Evolutionary conservation across 179 eudicot species (phyloP), one percentile per base, ranked within the genome.

Genomic region (Gypsophila paniculata): DNA sequence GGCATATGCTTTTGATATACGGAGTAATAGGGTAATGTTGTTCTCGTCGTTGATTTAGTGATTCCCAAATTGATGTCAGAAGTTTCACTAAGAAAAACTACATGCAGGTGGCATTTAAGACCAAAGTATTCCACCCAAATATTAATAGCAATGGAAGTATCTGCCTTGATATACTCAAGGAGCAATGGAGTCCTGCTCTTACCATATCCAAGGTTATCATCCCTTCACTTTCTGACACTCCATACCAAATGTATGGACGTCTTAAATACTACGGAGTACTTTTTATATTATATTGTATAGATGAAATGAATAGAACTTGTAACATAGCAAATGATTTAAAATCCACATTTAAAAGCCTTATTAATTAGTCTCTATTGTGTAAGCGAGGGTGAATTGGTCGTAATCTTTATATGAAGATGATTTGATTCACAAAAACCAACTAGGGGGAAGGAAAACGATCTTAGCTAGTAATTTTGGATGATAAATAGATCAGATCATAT

Each of bases 111-210:
- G 89, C 91, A 11, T 89, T 89, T 77, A 87, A 84, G 76, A 87
- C 94, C 52, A 87, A 87, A 69, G 91, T 89, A 25, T 85, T 85
- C 75, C 94, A 89, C 74, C 93, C 93, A 29, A 88, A 88, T 72
- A 85, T 87, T 32, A 87, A 85, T 70, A 89, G 82, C 44, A 87
- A 89, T 66, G 94, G 94, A 13, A 89, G 86, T 54, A 89, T 89
- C 18, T 89, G 94, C 83, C 81, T 89, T 62, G 94, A 89, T 81
- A 89, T 89, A 74, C 91, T 89, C 52, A 89, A 87, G 76, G 91
- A 87, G 78, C 91, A 89, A 68, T 89, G 94, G 91, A 89, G 94
- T 61, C 94, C 94, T 69, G 94, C 91, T n/a, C 91, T 89, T 51
- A 89, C 91, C 85, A 85, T 89, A 64, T 89, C 94, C 74, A 89